Conservation (phyloP, 179 eudicot species). For the Beta corolliflora region DNA sequence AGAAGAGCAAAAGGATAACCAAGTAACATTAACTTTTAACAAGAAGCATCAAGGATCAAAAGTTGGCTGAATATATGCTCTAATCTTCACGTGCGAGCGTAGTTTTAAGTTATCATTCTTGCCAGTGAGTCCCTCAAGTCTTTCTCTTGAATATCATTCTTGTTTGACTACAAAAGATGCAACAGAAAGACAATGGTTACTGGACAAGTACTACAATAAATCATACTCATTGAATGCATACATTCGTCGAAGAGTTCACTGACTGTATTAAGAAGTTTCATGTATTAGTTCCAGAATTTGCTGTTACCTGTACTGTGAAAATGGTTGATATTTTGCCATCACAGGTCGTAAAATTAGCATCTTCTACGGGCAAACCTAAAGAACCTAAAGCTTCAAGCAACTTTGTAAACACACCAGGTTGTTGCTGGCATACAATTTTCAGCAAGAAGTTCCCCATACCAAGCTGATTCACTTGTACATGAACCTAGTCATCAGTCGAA, state of each 20-base stretch:
- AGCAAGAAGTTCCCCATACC: slow-evolving; percentile 50
- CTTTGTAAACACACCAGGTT: slow-evolving; percentile 49
- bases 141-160: slow-evolving; percentile 39
- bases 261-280: not conserved
- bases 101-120: slow-evolving; percentile 20
- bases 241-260: not conserved
- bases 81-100: not conserved
- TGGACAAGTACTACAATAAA: not conserved
- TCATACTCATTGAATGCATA: not conserved
- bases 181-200: not conserved
- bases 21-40: not conserved
- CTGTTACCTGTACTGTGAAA: slow-evolving; percentile 59
- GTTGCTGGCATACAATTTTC: slow-evolving; percentile 39
- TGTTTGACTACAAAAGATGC: slow-evolving; percentile 43
- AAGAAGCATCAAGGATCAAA: not conserved
- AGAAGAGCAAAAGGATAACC: not conserved
- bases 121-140: slow-evolving; percentile 49
- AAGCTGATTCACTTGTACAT: slow-evolving; percentile 62
- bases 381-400: slow-evolving; percentile 54
- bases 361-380: slow-evolving; percentile 50
- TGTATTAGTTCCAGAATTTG: not conserved
- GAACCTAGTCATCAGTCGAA: slow-evolving; percentile 34
- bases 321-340: slow-evolving; percentile 52
- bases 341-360: slow-evolving; percentile 56
- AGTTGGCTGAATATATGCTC: not conserved